These are phyloP conservation scores for Solanum tarapatanum DNA, from an alignment of 257 asterid species.

Conservation along the genomic window DNA sequence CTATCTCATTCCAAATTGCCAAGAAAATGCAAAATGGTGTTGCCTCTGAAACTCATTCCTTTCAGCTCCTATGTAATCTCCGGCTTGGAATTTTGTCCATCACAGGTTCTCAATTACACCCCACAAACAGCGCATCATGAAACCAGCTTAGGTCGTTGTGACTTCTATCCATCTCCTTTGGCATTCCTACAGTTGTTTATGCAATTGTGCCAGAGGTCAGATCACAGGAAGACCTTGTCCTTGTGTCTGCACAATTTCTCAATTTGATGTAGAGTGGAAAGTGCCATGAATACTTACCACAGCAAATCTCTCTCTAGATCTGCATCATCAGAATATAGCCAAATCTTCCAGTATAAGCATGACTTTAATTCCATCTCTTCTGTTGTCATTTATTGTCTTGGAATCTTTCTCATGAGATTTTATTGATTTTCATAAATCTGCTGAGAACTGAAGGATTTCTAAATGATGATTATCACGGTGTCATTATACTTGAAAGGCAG, in stretches of 20 bases:
- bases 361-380: neutral
- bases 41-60: neutral
- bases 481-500: neutral
- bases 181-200: neutral
- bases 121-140: neutral
- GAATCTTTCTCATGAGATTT: neutral
- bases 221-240: neutral
- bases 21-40: neutral
- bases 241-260: neutral
- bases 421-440: neutral
- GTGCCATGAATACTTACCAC: neutral
- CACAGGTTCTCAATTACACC: neutral
- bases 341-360: neutral
- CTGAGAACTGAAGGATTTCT: neutral
- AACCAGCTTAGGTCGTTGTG: neutral
- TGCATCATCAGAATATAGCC: neutral
- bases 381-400: neutral
- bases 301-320: neutral
- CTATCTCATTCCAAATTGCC: neutral
- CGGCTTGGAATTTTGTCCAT: neutral
- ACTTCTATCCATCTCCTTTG: neutral
- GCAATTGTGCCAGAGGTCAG: neutral
- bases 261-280: neutral
- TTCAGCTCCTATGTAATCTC: neutral
- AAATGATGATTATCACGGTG: neutral